These are phyloP conservation scores for Monosporozyma solicola DNA, from an alignment of 805 yeast genomes.

Conservation along the genomic window DNA sequence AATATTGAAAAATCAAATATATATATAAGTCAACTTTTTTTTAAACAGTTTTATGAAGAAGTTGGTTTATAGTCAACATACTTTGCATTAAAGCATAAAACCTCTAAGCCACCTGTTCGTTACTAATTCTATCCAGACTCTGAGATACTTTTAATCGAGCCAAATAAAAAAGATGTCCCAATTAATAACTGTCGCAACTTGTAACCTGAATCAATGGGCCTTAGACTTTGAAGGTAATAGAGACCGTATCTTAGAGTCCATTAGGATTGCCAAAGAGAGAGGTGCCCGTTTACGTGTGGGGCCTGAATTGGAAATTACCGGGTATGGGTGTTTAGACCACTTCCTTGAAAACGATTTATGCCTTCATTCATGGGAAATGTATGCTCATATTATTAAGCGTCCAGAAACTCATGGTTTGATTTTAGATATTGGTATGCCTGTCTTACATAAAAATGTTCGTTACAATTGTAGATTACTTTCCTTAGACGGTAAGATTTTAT, in stretches of 20 bases:
- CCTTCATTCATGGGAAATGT: conserved; percentile 92
- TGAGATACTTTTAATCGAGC: background rate
- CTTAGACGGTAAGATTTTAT: conserved; percentile 63
- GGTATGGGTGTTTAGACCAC: conserved; percentile 93
- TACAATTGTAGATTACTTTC: conserved; percentile 88
- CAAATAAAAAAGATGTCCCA: conserved; percentile 54
- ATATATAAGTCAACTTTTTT: background rate
- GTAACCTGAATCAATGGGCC: conserved; percentile 98
- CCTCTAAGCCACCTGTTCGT: background rate
- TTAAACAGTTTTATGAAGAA: background rate
- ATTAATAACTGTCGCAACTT: conserved; percentile 80
- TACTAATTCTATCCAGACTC: background rate
- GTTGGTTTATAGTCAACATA: background rate
- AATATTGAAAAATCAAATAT: background rate
- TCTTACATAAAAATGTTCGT: conserved; percentile 75
- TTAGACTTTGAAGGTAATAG: conserved; percentile 95
- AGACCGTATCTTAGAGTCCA: conserved; percentile 79
- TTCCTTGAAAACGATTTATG: conserved; percentile 83
- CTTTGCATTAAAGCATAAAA: background rate
- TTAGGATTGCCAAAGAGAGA: conserved; percentile 59
- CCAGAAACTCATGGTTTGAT: conserved; percentile 67
- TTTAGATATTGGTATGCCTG: conserved; percentile 92
- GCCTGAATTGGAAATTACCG: conserved; percentile 91
- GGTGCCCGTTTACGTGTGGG: conserved; percentile 88
- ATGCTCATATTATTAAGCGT: conserved; percentile 61